Percentiles rank a stretch among this genome's conserved stretches.
Conservation (phyloP, 2,329 filamentous ascomycete genomes). For the Orbilia oligospora region DNA sequence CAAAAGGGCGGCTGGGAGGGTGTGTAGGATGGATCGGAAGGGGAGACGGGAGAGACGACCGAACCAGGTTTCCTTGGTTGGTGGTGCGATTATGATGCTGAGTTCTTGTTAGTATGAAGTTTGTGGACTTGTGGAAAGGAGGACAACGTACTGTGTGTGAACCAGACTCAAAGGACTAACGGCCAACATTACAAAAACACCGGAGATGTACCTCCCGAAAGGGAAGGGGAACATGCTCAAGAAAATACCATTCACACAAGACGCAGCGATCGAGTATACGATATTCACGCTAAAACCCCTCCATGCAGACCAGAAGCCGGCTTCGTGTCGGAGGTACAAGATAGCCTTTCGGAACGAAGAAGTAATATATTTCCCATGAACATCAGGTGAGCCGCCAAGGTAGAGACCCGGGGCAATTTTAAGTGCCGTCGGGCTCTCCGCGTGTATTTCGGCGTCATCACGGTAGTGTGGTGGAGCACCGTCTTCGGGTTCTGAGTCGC, state of each 20-base stretch:
- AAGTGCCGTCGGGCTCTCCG: constrained; percentile 67
- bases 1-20: constrained; percentile 76
- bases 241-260: constrained; percentile 69
- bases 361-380: constrained; percentile 71
- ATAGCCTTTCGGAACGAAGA: constrained; percentile 74
- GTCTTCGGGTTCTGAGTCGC: constrained; percentile 64
- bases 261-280: constrained; percentile 69
- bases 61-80: constrained; percentile 76
- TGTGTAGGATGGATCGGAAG: constrained; percentile 77
- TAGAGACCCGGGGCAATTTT: constrained; percentile 68
- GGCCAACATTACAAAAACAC: constrained; percentile 74
- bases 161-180: constrained; percentile 79
- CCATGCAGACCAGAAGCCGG: constrained; percentile 77
- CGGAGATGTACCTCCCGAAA: constrained; percentile 71
- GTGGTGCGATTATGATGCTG: constrained; percentile 80
- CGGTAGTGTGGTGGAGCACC: constrained; percentile 63
- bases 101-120: background rate
- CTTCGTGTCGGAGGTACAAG: constrained; percentile 74
- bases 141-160: constrained; percentile 79
- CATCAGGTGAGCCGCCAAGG: constrained; percentile 69
- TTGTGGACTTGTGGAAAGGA: constrained; percentile 51
- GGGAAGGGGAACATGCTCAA: constrained; percentile 66
- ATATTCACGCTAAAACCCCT: constrained; percentile 75
- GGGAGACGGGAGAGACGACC: constrained; percentile 78
- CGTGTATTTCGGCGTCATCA: constrained; percentile 59